These are phyloP conservation scores for Xylariales sp. DNA, from an alignment of 2,329 filamentous ascomycete species.

Conservation along the genomic window DNA sequence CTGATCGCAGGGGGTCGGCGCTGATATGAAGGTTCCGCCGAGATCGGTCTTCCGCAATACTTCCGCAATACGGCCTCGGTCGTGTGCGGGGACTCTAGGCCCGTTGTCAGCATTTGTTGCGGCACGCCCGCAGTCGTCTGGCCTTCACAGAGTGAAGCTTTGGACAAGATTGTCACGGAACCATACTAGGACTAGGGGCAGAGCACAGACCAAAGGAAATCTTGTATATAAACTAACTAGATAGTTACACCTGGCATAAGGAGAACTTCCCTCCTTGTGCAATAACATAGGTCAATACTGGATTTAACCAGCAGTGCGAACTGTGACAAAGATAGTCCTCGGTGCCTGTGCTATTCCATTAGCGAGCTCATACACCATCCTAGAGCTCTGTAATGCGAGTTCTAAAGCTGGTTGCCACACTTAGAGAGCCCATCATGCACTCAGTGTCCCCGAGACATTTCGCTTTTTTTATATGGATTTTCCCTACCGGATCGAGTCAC, in stretches of 20 bases:
- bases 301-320: too few species aligned
- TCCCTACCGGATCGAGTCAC: too few species aligned
- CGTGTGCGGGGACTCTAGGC: neutral
- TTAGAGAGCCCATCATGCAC: conserved; percentile 3
- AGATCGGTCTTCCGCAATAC: neutral
- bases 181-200: too few species aligned
- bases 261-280: too few species aligned
- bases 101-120: neutral
- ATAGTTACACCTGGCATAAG: too few species aligned
- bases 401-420: neutral
- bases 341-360: conserved; percentile 7
- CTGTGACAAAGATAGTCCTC: neutral
- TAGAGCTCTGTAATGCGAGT: conserved; percentile 1
- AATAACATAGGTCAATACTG: too few species aligned
- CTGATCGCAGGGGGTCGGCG: neutral
- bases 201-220: too few species aligned
- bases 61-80: neutral
- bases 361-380: neutral
- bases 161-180: too few species aligned
- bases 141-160: neutral
- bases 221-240: too few species aligned
- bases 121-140: neutral
- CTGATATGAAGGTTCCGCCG: neutral
- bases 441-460: too few species aligned
- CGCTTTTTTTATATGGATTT: too few species aligned